Conservation (phyloP, 2,329 filamentous ascomycete genomes). For the Microsporum ferrugineum region DNA sequence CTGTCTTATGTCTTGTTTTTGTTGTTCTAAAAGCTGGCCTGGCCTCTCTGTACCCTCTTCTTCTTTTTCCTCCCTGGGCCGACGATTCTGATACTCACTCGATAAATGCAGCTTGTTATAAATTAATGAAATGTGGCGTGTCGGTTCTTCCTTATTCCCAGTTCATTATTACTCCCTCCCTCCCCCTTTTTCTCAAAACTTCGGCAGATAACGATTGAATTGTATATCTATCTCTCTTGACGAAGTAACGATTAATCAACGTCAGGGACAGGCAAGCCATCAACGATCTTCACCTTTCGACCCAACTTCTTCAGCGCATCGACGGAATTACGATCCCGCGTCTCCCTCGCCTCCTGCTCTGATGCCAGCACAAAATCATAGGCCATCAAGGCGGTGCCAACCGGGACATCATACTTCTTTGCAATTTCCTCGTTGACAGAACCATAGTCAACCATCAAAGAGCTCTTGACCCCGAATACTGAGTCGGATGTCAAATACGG, state of each 20-base stretch:
- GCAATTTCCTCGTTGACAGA: constrained; percentile 45
- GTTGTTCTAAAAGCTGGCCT: neutral
- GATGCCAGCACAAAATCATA: constrained; percentile 71
- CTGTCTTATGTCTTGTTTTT: neutral
- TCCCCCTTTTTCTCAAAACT: neutral
- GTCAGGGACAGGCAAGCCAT: constrained; percentile 67
- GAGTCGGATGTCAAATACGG: constrained; percentile 75
- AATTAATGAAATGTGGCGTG: constrained; percentile 1
- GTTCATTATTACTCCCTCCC: neutral
- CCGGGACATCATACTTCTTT: constrained; percentile 49
- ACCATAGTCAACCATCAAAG: constrained; percentile 56
- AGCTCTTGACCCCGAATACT: constrained; percentile 78
- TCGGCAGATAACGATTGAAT: neutral
- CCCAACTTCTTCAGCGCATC: constrained; percentile 58
- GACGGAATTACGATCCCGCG: constrained; percentile 56
- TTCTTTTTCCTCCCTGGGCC: neutral
- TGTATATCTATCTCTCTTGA: too few relatives aligned
- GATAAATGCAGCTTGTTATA: neutral
- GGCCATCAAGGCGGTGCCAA: constrained; percentile 51
- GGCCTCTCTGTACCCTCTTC: neutral
- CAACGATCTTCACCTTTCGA: constrained; percentile 57
- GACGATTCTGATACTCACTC: neutral
- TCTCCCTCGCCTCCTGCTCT: constrained; percentile 53
- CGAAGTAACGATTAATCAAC: constrained; percentile 35
- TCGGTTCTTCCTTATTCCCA: neutral